Percentiles rank a stretch among this genome's conserved stretches.
Conservation (phyloP, 2,329 filamentous ascomycete genomes). For the Apiospora arundinis region DNA sequence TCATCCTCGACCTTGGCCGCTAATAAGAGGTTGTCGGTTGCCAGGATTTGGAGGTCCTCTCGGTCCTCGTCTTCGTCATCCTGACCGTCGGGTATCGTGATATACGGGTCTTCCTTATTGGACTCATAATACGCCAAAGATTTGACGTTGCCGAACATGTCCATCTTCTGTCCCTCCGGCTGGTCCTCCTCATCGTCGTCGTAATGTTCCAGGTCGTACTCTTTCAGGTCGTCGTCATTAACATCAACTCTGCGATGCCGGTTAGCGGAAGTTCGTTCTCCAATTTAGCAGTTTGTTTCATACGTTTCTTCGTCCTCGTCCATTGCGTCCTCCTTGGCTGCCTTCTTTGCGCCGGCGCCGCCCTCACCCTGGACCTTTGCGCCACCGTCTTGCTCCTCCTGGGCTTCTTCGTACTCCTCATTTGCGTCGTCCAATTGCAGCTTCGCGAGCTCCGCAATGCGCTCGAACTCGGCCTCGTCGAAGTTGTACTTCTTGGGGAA, state of each 20-base stretch:
- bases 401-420: slow-evolving; percentile 79
- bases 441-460: slow-evolving; percentile 77
- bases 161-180: slow-evolving; percentile 76
- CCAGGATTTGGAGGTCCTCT: slow-evolving; percentile 90
- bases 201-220: slow-evolving; percentile 96
- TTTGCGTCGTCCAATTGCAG: slow-evolving; percentile 90
- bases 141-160: slow-evolving; percentile 95
- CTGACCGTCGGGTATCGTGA: slow-evolving; percentile 77
- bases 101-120: slow-evolving; percentile 95
- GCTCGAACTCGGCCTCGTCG: slow-evolving; percentile 76
- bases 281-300: background rate
- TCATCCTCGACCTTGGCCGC: slow-evolving; percentile 97
- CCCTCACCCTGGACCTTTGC: slow-evolving; percentile 31
- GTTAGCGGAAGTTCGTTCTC: background rate
- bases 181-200: slow-evolving; percentile 76
- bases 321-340: slow-evolving; percentile 31
- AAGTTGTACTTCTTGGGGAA: slow-evolving; percentile 79
- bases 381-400: slow-evolving; percentile 47
- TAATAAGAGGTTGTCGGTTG: slow-evolving; percentile 90
- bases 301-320: background rate
- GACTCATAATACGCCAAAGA: slow-evolving; percentile 92
- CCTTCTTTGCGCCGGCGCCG: slow-evolving; percentile 28
- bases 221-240: slow-evolving; percentile 87
- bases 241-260: slow-evolving; percentile 50
- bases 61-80: slow-evolving; percentile 86